Evolutionary conservation across 2,329 filamentous ascomycete species (phyloP), one percentile per base, ranked within the genome.

Genomic region (Stachybotrys elegans): DNA sequence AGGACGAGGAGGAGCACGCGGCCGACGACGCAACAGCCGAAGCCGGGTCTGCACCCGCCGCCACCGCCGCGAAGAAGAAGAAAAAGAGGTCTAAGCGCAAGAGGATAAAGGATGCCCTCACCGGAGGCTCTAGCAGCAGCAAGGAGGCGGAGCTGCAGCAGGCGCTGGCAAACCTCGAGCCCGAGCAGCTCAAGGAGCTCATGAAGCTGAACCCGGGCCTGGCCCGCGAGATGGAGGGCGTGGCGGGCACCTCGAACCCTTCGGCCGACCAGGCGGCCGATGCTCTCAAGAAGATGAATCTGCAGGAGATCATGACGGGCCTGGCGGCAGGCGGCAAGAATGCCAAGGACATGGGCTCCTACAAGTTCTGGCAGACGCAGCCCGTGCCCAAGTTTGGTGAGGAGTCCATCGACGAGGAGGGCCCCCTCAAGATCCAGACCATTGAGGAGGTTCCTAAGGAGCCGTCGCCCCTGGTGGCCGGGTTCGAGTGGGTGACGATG

Each of bases 301-400:
- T 88, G 44, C 77, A 83, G 59, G 83, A 88, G 50, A 79, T 88
- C 59, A 79, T 88, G 76, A 87, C 85, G 1, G 84, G 85, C 0
- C 66, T 88, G 57, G 85, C 90, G 14, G 74, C 88, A 7, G 83
- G 80, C 49, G 87, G 86, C 44, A 94, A 93, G 75, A 95, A 95
- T 59, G 84, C 82, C 56, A 96, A 95, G 72, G 91, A 96, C 61
- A 95, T 96, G 89, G 90, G 85, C 6, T 88, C 84, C 46, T 96
- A 97, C 76, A 96, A 95, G 69, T 98, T 98, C 72, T 98, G 93
- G 93, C 84, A 89, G 65, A 98, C 93, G 38, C 93, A 98, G 66
- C 93, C 93, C 1, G 93, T 98, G 47, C 87, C 88, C 41, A 84
- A 84, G 59, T 95, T 97, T 59, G 84, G 78, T 57, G 72, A 83